Evolutionary conservation across 2,329 filamentous ascomycete genomes (phyloP).

Genomic region (Hymenoscyphus fructigenus): DNA sequence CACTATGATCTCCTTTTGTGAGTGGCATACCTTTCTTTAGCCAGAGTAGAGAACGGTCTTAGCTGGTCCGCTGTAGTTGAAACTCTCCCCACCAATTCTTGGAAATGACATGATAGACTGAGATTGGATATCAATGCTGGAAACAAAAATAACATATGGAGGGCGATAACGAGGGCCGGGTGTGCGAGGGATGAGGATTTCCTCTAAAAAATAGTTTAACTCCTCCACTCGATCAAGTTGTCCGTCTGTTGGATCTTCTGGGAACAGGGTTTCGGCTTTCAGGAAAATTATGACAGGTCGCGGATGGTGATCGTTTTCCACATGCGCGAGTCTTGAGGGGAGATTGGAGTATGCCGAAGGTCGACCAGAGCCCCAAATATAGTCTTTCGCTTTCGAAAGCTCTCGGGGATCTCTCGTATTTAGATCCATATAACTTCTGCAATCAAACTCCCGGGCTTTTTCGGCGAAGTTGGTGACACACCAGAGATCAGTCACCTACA

Average conservation of each 20-base stretch:
- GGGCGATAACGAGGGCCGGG: background rate
- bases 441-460: background rate
- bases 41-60: background rate
- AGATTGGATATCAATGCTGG: background rate
- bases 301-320: background rate
- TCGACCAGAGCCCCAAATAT: background rate
- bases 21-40: no score
- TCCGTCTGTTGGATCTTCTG: background rate
- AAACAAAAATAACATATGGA: background rate
- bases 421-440: background rate
- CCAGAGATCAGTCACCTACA: constrained; percentile 4
- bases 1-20: no score
- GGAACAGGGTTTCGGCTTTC: background rate
- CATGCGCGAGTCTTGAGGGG: background rate
- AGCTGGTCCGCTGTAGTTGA: background rate
- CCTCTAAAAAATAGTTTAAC: background rate
- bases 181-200: background rate
- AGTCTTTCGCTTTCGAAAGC: background rate
- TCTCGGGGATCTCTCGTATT: background rate
- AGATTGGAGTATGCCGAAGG: background rate
- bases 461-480: background rate
- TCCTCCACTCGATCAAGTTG: background rate
- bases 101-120: background rate
- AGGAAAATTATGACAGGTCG: background rate
- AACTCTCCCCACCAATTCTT: constrained; percentile 1